Percentiles rank a stretch among this genome's conserved stretches.
These are phyloP conservation scores for Puccinellia tenuiflora DNA, from an alignment of 176 grass and related monocot species.

Conservation along the genomic window DNA sequence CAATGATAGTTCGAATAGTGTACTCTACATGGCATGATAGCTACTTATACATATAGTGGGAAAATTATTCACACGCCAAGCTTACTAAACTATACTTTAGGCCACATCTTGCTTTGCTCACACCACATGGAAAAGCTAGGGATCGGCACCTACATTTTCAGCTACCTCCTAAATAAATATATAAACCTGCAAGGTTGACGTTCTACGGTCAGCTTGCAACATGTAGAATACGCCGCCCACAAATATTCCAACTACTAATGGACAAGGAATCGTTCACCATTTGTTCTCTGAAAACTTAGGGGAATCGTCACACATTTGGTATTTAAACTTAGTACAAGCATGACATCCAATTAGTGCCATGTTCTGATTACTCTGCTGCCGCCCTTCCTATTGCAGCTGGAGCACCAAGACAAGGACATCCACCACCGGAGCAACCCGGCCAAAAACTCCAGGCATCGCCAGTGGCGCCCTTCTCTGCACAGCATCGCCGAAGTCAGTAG, in stretches of 20 bases:
- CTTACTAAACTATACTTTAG: neutral
- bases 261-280: neutral
- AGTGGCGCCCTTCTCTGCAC: conserved; percentile 78
- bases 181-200: conserved; percentile 28
- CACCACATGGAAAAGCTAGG: conserved; percentile 16
- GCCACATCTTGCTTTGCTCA: conserved; percentile 19
- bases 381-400: conserved; percentile 10
- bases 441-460: conserved; percentile 28
- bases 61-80: neutral
- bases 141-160: neutral
- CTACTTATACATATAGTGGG: neutral
- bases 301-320: neutral
- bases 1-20: conserved; percentile 16
- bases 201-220: conserved; percentile 31
- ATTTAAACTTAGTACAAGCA: neutral
- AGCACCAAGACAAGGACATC: conserved; percentile 27
- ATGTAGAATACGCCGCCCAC: conserved; percentile 19
- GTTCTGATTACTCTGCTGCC: conserved; percentile 18
- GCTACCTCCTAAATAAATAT: neutral
- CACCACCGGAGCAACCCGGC: conserved; percentile 23
- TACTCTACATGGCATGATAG: conserved; percentile 14
- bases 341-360: neutral
- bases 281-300: neutral
- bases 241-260: neutral
- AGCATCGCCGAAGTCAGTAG: conserved; percentile 68